Conservation (phyloP, 1,284 basidiomycete genomes). For the Coniophora puteana region DNA sequence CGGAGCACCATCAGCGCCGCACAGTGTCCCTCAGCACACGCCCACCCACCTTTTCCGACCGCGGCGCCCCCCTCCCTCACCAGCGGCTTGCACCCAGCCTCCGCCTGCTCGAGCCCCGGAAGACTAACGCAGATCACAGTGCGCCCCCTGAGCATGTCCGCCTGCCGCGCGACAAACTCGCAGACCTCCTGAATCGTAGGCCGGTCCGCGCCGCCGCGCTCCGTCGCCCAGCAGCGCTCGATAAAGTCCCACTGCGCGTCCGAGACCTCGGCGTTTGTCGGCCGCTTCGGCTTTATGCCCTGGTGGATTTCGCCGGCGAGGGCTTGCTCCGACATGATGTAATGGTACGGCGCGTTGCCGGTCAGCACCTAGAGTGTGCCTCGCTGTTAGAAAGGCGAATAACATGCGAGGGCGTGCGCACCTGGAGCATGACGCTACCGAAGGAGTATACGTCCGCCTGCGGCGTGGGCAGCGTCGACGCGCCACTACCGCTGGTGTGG, state of each 20-base stretch:
- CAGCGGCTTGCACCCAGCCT: too few relatives aligned
- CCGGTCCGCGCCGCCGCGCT: background rate
- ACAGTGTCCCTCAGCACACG: too few relatives aligned
- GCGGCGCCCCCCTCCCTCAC: too few relatives aligned
- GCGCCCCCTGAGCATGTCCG: too few relatives aligned
- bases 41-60: too few relatives aligned
- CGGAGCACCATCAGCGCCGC: too few relatives aligned
- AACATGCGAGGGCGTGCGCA: background rate
- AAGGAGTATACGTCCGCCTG: constrained; percentile 7
- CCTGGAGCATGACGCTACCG: constrained; percentile 7
- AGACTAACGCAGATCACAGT: too few relatives aligned
- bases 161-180: background rate
- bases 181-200: background rate
- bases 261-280: background rate
- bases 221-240: background rate
- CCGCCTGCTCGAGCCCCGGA: too few relatives aligned
- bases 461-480: background rate
- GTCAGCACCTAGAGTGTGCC: too few relatives aligned
- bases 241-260: background rate
- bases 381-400: background rate
- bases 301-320: too few relatives aligned
- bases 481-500: background rate
- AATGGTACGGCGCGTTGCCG: too few relatives aligned
- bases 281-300: background rate
- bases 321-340: too few relatives aligned